A percentile compares a stretch with the other conserved stretches of the same genome.
These are phyloP conservation scores for Cornus suecica DNA, from an alignment of 148 eudicot species.

Conservation along the genomic window DNA sequence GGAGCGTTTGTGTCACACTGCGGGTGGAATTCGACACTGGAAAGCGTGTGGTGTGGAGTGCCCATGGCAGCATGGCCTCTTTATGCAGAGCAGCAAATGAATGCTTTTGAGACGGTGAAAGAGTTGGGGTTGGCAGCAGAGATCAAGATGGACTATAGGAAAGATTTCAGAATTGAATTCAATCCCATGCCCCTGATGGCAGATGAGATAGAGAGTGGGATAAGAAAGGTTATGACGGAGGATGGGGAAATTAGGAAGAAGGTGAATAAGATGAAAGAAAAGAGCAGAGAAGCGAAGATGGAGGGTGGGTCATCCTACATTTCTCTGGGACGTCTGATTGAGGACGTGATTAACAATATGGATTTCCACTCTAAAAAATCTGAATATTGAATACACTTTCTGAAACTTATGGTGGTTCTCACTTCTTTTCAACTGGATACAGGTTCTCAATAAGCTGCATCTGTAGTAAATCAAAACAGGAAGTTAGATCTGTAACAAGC, in stretches of 20 bases:
- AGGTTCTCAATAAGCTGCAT: constrained; percentile 21
- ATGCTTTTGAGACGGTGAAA: constrained; percentile 21
- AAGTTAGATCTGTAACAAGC: background rate
- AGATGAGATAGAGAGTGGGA: constrained; percentile 2
- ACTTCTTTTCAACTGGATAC: constrained; percentile 22
- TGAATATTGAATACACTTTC: constrained; percentile 13
- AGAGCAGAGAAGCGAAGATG: background rate
- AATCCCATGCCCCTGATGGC: too few relatives aligned
- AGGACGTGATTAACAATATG: too few relatives aligned
- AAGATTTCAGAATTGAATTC: too few relatives aligned
- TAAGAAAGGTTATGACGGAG: constrained; percentile 3
- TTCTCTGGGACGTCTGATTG: background rate
- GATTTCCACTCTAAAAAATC: too few relatives aligned
- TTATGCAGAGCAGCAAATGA: constrained; percentile 17
- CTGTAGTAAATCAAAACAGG: background rate
- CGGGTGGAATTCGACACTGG: too few relatives aligned
- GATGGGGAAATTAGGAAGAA: background rate
- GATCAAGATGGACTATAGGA: too few relatives aligned
- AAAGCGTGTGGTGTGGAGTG: too few relatives aligned
- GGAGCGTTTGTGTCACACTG: constrained; percentile 14
- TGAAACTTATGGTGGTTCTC: constrained; percentile 20
- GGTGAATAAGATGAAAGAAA: background rate
- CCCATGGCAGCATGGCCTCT: constrained; percentile 18
- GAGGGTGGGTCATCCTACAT: constrained; percentile 12
- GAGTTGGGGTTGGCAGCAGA: too few relatives aligned